Conservation (phyloP, 768 basidiomycete genomes). For the Leccinum barrowsii region DNA sequence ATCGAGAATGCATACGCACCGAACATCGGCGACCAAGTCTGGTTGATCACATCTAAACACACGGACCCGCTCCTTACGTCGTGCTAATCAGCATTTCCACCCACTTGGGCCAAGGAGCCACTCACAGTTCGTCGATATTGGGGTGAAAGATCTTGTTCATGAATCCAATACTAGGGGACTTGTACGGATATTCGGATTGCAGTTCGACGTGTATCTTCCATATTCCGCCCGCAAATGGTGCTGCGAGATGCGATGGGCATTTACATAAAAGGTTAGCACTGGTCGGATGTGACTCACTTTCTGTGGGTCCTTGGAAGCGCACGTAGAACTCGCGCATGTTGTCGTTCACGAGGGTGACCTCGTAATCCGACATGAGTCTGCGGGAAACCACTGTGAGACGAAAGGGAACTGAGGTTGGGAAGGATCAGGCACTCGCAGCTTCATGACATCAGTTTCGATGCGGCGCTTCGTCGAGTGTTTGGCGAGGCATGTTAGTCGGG, state of each 20-base stretch:
- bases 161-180: conserved; percentile 98
- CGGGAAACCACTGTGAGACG: conserved; percentile 10
- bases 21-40: conserved; percentile 99
- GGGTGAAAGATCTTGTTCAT: conserved; percentile 99
- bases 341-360: conserved; percentile 96
- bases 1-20: conserved; percentile 50
- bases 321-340: conserved; percentile 99
- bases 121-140: conserved; percentile 97
- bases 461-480: conserved; percentile 84
- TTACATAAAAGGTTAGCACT: neutral
- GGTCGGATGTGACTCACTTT: conserved; percentile 61
- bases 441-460: conserved; percentile 99
- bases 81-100: neutral
- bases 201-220: conserved; percentile 99
- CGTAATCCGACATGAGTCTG: conserved; percentile 98
- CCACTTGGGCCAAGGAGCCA: conserved; percentile 3
- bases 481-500: conserved; percentile 27
- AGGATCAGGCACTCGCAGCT: conserved; percentile 59
- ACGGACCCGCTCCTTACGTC: conserved; percentile 86
- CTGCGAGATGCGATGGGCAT: conserved; percentile 38
- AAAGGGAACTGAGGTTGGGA: neutral
- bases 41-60: conserved; percentile 97
- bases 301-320: conserved; percentile 87
- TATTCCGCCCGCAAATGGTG: conserved; percentile 94
- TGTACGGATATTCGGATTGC: conserved; percentile 98